A percentile compares a stretch with the other conserved stretches of the same genome.
Conservation (phyloP, 371 early-diverging fungal genomes). For the Neoconidiobolus thromboides region DNA sequence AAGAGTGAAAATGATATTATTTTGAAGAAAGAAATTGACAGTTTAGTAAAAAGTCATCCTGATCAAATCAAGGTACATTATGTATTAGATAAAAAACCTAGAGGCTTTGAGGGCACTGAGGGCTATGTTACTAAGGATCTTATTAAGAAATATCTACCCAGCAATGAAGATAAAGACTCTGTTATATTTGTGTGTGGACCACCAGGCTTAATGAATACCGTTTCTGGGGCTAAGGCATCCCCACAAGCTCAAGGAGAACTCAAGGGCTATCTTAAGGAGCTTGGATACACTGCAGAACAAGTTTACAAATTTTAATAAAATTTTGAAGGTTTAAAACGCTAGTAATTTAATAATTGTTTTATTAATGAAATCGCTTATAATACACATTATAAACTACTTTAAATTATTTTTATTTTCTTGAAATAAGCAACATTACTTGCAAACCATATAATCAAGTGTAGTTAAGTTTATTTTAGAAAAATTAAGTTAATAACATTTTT, state of each 20-base stretch:
- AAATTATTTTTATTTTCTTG: no score
- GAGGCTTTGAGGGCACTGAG: slow-evolving; percentile 37
- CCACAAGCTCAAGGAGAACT: slow-evolving; percentile 72
- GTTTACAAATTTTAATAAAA: slow-evolving; percentile 73
- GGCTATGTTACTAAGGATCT: slow-evolving; percentile 53
- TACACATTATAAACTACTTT: no score
- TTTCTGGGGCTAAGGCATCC: slow-evolving; percentile 59
- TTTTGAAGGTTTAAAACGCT: no score
- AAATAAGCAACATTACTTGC: no score
- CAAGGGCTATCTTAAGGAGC: slow-evolving; percentile 56
- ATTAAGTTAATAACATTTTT: no score
- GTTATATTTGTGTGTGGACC: slow-evolving; percentile 86
- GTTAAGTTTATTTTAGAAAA: no score
- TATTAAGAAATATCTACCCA: slow-evolving; percentile 40
- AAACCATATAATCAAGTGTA: no score
- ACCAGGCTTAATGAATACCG: neutral
- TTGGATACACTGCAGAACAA: slow-evolving; percentile 52
- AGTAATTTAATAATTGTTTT: no score
- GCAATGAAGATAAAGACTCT: slow-evolving; percentile 23
- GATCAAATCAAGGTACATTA: slow-evolving; percentile 65
- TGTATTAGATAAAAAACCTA: slow-evolving; percentile 48
- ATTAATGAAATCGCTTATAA: no score
- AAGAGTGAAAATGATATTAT: slow-evolving; percentile 71
- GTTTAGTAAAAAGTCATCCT: slow-evolving; percentile 39
- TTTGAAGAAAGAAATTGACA: slow-evolving; percentile 56